Conservation (phyloP, 116 monocot genomes). For the Dioscorea cayenensis region DNA sequence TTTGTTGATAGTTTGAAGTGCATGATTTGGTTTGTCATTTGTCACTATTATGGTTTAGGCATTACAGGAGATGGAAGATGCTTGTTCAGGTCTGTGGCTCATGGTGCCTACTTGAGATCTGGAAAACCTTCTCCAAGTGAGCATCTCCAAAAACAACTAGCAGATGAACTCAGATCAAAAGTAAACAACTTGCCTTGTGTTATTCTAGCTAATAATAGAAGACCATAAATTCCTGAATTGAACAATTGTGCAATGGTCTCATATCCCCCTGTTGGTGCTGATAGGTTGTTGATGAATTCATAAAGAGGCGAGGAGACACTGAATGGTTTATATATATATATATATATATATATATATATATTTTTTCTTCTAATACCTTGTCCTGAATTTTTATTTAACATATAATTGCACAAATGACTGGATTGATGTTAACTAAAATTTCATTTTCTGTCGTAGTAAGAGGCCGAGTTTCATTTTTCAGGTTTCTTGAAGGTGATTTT, state of each 20-base stretch:
- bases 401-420: no score
- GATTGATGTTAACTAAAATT: not conserved
- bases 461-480: slow-evolving; percentile 5
- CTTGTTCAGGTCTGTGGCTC: slow-evolving; percentile 55
- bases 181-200: slow-evolving; percentile 17
- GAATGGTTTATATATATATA: slow-evolving; percentile 29
- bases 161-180: slow-evolving; percentile 63
- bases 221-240: not conserved
- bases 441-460: not conserved
- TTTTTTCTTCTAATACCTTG: not conserved
- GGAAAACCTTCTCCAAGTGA: slow-evolving; percentile 57
- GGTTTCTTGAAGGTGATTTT: slow-evolving; percentile 71
- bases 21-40: no score
- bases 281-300: slow-evolving; percentile 51
- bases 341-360: no score
- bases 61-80: slow-evolving; percentile 64
- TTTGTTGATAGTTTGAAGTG: not conserved
- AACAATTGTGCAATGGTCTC: not conserved
- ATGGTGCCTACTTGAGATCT: slow-evolving; percentile 52
- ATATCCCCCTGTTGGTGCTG: not conserved
- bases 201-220: not conserved
- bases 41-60: slow-evolving; percentile 22
- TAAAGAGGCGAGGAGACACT: slow-evolving; percentile 35
- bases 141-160: slow-evolving; percentile 51
- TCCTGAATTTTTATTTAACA: not conserved